A percentile compares a stretch with the other conserved stretches of the same genome.
phyloP scores from a whole-genome alignment of 2,329 filamentous ascomycete genomes.

The Alternaria metachromatica region DNA sequence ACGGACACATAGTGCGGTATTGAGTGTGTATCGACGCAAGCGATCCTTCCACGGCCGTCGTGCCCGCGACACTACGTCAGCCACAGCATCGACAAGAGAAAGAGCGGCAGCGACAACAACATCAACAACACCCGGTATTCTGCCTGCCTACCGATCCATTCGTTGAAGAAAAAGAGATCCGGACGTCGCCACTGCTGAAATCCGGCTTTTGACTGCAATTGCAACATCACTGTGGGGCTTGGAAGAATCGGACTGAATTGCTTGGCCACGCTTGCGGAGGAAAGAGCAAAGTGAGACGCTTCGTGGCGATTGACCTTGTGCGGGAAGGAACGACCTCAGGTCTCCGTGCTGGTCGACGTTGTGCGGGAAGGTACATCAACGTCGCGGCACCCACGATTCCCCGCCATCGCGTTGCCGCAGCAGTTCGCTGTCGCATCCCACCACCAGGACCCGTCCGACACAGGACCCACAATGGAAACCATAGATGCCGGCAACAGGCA shows the following conservation, averaged over 20 bases:
- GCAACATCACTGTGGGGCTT: conserved; percentile 6
- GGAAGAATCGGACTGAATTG: conserved; percentile 8
- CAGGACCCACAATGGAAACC: conserved; percentile 48
- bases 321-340: conserved; percentile 30
- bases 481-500: conserved; percentile 51
- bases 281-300: conserved; percentile 16
- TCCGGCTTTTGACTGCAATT: neutral
- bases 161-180: neutral
- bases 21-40: conserved; percentile 10
- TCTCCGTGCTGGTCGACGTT: conserved; percentile 18
- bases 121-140: neutral
- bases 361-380: conserved; percentile 39
- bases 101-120: conserved; percentile 12
- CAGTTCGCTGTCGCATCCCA: conserved; percentile 19
- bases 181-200: neutral
- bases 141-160: neutral
- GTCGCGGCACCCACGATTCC: conserved; percentile 21
- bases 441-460: conserved; percentile 7
- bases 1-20: conserved; percentile 15
- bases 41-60: conserved; percentile 25
- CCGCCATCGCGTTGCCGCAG: conserved; percentile 27
- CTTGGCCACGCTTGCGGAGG: conserved; percentile 19
- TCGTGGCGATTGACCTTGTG: conserved; percentile 23
- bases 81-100: conserved; percentile 26
- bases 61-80: conserved; percentile 34